Percentiles rank a stretch among this genome's conserved stretches.
Conservation (phyloP, 805 yeast genomes). For the Barnettozyma vustinii region DNA sequence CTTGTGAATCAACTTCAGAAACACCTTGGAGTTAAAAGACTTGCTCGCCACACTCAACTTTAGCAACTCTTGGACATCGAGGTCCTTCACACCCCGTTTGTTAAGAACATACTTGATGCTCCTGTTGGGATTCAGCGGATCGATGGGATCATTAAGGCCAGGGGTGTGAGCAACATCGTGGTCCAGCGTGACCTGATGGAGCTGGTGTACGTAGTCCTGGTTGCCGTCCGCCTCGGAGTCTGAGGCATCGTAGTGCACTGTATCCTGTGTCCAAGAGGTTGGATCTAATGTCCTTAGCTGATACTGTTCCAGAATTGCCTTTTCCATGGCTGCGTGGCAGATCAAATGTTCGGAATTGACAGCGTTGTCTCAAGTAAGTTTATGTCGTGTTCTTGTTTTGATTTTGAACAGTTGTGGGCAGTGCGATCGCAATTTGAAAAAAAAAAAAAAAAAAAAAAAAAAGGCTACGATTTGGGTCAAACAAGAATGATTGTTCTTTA, state of each 20-base stretch:
- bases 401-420: background rate
- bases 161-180: conserved; percentile 16
- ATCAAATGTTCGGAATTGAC: background rate
- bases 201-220: conserved; percentile 9
- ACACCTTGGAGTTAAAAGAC: conserved; percentile 51
- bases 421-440: background rate
- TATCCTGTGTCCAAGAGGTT: conserved; percentile 31
- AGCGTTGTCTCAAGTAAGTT: no score
- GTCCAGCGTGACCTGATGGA: conserved; percentile 22
- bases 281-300: conserved; percentile 41
- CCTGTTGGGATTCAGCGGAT: conserved; percentile 52
- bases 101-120: conserved; percentile 38
- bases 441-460: no score
- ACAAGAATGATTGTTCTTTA: no score
- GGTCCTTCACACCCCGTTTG: conserved; percentile 34
- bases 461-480: background rate
- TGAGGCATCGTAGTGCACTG: conserved; percentile 22
- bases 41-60: conserved; percentile 51
- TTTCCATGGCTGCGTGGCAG: conserved; percentile 15
- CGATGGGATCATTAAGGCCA: conserved; percentile 34
- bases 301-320: conserved; percentile 33
- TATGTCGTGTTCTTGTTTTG: background rate
- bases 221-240: conserved; percentile 7
- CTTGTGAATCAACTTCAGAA: conserved; percentile 49
- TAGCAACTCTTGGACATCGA: conserved; percentile 33